phyloP scores from a whole-genome alignment of 192 early-diverging fungal genomes.

The Jimgerdemannia lactiflua region DNA sequence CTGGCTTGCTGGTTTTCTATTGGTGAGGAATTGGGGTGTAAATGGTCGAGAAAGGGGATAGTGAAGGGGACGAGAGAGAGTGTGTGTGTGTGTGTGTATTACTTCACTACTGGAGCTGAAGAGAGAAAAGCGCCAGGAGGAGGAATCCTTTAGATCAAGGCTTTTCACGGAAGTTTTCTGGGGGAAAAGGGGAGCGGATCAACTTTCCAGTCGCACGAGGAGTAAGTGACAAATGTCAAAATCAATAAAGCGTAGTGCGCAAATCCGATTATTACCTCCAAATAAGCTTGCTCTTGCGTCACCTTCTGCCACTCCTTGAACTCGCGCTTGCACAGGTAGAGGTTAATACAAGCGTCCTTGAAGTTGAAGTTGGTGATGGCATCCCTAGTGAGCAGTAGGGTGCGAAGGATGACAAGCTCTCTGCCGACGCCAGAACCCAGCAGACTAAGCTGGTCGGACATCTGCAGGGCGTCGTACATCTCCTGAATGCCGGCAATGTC shows the following conservation, averaged over 20 bases:
- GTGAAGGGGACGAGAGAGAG: background rate
- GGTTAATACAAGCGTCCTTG: constrained; percentile 38
- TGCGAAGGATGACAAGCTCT: constrained; percentile 33
- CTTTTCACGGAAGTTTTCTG: constrained; percentile 21
- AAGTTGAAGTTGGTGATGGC: constrained; percentile 43
- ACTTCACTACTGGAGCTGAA: constrained; percentile 9
- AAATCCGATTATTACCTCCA: constrained; percentile 21
- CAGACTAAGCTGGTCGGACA: constrained; percentile 19
- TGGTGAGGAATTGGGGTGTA: constrained; percentile 5
- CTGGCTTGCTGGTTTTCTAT: constrained; percentile 15
- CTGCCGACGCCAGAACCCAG: constrained; percentile 34
- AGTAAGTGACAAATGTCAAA: background rate
- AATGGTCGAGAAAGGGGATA: constrained; percentile 1
- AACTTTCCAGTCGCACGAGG: background rate
- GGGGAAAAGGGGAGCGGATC: background rate
- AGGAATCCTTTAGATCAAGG: constrained; percentile 17
- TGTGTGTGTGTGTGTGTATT: constrained; percentile 20
- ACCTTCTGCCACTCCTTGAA: constrained; percentile 40
- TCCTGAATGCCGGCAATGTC: constrained; percentile 21
- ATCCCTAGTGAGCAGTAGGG: constrained; percentile 25
- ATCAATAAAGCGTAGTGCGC: too few species aligned
- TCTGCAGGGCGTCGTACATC: background rate
- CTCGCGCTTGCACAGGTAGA: constrained; percentile 28
- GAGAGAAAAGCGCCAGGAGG: constrained; percentile 4
- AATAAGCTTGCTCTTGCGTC: constrained; percentile 41